Base-by-base conservation (phyloP, 2,329 filamentous ascomycete genomes). In the Huntiella abstrusa region DNA sequence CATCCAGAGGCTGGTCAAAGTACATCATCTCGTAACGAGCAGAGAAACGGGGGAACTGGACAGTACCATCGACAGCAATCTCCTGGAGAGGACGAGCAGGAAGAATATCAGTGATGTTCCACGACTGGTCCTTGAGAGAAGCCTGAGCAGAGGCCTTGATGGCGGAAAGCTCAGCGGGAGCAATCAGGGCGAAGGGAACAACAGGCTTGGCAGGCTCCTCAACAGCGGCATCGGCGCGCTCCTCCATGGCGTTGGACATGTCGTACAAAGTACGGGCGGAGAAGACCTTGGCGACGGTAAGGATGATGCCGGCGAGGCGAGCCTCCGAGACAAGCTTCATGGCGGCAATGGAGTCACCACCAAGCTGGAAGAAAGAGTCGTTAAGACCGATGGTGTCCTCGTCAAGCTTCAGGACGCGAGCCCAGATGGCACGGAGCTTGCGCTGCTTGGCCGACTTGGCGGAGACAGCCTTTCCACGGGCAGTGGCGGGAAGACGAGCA, bases 11-110 rank as follows among this genome's bases (percentile, higher is more conserved):
- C 0, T 63, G 65, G 17, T 73, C 66, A 46, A 82, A 69, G 57
- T 74, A 73, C 57, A 82, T 73, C 49, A 77, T 64, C 50, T 75
- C 75, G 54, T 83, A 80, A 11, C 75, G 71, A 1, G 73, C 60
- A 0, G 75, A 79, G 54, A 72, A 78, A 2, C 76, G 68, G 3
- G 75, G 75, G 2, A 67, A 59, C 12, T 70, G 60, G 1, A 71
- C 64, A 0, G 75, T 80, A 16, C 66, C 74, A 49, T 63, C 64
- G 36, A 80, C 66, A 11, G 75, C 75, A 15, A 77, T 62, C 35
- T 70, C 64, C 53, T 80, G 75, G 2, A 76, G 61, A 3, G 73
- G 73, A 0, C 73, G 66, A 1, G 70, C 65, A 2, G 75, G 76
- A 2, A 76, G 62, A 1, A 77, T 65, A 51, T 79, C 69, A 2